Evolutionary conservation across 805 yeast species (phyloP), one percentile per base, ranked within the genome.

Genomic region (Dipodascus albidus): DNA sequence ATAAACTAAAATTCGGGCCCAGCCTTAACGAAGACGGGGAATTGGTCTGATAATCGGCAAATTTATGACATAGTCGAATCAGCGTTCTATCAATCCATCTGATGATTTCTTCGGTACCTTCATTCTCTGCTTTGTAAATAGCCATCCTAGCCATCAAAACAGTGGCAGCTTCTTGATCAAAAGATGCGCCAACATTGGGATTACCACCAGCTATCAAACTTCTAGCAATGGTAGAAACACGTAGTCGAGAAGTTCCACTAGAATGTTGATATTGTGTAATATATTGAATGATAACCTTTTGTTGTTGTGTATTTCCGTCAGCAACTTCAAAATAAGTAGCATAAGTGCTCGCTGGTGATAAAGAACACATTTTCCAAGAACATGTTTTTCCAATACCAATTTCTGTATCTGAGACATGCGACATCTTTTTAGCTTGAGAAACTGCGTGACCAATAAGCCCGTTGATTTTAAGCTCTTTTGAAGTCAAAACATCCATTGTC

Each of bases 101-200:
- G 64, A 90, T 77, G 20, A 91, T 86, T 67, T 91, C 98, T 41
- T 51, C 50, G 2, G 54, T 24, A 62, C 88, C 96, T 63, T 89
- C 96, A 23, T 85, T 78, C 59, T 79, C 79, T 20, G 82, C 79
- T 67, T 89, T 89, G 75, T 79, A 84, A 48, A 91, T 89, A 9
- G 96, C 93, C 53, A 91, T 78, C 66, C 98, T 78, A 1, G 97
- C 85, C 83, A 91, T 84, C 55, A 90, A 73, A 1, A 90, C 97
- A 15, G 96, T 95, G 2, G 99, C 96, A 11, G 97, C 96, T 70
- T 93, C 98, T 74, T 93, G 98, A 71, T 93, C 99, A 68, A 93
- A 93, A n/a, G 93, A 75, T 24, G 73, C 73, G n/a, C 60, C 61
- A 52, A 60, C 88, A 33, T 70, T 71, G 22, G 84, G 79, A 54